Conservation (phyloP, 148 eudicot genomes). For the Nepenthes mirabilis region DNA sequence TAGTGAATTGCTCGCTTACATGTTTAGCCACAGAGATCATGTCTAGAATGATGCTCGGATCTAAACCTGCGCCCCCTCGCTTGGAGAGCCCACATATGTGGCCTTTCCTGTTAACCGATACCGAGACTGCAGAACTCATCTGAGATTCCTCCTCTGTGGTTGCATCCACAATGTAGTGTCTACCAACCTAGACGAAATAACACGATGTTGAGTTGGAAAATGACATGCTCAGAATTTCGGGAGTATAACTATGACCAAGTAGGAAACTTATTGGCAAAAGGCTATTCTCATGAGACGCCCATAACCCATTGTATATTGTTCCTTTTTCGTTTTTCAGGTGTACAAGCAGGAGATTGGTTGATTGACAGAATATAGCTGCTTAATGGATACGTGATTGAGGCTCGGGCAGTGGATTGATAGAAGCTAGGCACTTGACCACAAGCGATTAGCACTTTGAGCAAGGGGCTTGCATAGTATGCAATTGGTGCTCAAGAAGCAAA, state of each 20-base stretch:
- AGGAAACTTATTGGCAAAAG: neutral
- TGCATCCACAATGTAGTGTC: slow-evolving; percentile 85
- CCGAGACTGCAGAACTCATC: slow-evolving; percentile 79
- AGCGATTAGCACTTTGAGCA: too few species aligned
- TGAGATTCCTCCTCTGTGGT: slow-evolving; percentile 86
- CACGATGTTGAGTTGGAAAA: neutral
- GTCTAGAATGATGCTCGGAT: slow-evolving; percentile 80
- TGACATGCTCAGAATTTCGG: neutral
- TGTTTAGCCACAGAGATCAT: slow-evolving; percentile 83
- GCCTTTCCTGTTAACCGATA: slow-evolving; percentile 63
- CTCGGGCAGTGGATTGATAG: too few species aligned
- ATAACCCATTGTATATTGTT: too few species aligned
- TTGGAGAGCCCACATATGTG: slow-evolving; percentile 71
- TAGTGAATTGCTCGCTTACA: slow-evolving; percentile 63
- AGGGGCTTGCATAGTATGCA: too few species aligned
- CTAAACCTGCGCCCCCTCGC: slow-evolving; percentile 79
- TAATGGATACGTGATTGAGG: too few species aligned
- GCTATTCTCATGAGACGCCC: too few species aligned
- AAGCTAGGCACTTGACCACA: too few species aligned
- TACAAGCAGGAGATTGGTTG: too few species aligned
- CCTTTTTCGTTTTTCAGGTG: too few species aligned
- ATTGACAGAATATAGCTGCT: too few species aligned
- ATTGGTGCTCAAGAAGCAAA: too few species aligned
- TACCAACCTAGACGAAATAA: slow-evolving; percentile 48
- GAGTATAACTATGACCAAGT: neutral